These are phyloP conservation scores for Aphanomyces cochlioides DNA, from an alignment of 352 stramenopile species.

Conservation along the genomic window DNA sequence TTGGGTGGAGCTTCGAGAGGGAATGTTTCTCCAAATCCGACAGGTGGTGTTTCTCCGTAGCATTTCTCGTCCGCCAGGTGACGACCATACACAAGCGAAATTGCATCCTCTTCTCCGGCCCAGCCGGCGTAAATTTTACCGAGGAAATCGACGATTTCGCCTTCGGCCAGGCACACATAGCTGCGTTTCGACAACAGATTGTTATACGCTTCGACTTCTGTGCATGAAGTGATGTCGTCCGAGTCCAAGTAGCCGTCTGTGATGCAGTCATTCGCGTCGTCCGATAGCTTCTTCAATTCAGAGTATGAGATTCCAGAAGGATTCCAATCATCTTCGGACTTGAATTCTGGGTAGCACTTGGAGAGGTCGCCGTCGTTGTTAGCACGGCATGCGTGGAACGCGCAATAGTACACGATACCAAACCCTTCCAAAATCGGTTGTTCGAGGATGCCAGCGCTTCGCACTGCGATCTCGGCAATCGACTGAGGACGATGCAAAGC, in stretches of 20 bases:
- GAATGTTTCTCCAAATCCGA: no score
- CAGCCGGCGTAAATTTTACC: not conserved
- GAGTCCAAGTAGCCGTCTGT: constrained; percentile 81
- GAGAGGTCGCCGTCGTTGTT: constrained; percentile 26
- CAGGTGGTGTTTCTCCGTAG: not conserved
- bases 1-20: not conserved
- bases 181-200: constrained; percentile 8
- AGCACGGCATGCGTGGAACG: constrained; percentile 26
- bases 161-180: constrained; percentile 28
- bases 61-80: constrained; percentile 25
- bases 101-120: constrained; percentile 9
- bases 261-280: constrained; percentile 33
- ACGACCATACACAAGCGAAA: constrained; percentile 16
- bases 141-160: constrained; percentile 20
- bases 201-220: not conserved
- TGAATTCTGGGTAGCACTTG: constrained; percentile 29
- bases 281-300: not conserved
- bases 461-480: constrained; percentile 28
- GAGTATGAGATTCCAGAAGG: not conserved
- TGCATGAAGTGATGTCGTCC: constrained; percentile 60
- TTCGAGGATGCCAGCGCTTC: constrained; percentile 23
- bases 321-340: constrained; percentile 18
- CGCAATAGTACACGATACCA: constrained; percentile 30
- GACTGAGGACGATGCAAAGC: constrained; percentile 21
- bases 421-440: constrained; percentile 29